Evolutionary conservation across 345 rosid species (phyloP).

Genomic region (Aurinia saxatilis): DNA sequence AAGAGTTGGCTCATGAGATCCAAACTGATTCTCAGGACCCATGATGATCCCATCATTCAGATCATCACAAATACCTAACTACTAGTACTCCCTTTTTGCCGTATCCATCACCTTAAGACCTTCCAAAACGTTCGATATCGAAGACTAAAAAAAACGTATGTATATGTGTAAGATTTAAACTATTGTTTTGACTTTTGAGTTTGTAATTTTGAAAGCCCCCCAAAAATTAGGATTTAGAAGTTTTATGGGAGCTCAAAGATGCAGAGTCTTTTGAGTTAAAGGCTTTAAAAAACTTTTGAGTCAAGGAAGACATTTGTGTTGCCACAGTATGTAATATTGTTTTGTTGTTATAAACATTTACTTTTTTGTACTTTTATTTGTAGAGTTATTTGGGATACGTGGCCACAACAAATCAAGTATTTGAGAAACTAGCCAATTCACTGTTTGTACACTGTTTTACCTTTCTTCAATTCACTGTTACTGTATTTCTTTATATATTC

Average conservation of each 20-base stretch:
- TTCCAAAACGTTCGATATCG: neutral
- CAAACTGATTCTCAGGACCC: slow-evolving; percentile 48
- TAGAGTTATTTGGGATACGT: too few species aligned
- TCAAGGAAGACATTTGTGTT: slow-evolving; percentile 5
- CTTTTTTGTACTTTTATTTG: neutral
- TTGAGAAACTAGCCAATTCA: too few species aligned
- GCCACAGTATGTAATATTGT: slow-evolving; percentile 19
- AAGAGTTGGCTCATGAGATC: slow-evolving; percentile 76
- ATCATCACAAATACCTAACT: neutral
- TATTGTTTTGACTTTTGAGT: slow-evolving; percentile 9
- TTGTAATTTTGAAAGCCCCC: slow-evolving; percentile 12
- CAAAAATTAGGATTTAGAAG: slow-evolving; percentile 9
- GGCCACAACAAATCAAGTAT: too few species aligned
- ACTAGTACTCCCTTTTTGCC: slow-evolving; percentile 11
- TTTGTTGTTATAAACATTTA: slow-evolving; percentile 12
- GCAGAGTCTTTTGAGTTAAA: slow-evolving; percentile 15
- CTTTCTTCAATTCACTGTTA: too few species aligned
- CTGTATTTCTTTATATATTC: too few species aligned
- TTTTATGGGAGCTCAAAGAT: slow-evolving; percentile 16
- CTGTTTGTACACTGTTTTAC: too few species aligned
- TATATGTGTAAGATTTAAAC: slow-evolving; percentile 1
- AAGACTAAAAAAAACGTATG: neutral
- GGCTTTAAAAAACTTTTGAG: neutral
- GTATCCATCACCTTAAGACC: neutral
- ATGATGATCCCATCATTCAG: slow-evolving; percentile 1